Evolutionary conservation across 768 basidiomycete genomes (phyloP), one percentile per base, ranked within the genome.

Genomic region (Termitomyces heimii): DNA sequence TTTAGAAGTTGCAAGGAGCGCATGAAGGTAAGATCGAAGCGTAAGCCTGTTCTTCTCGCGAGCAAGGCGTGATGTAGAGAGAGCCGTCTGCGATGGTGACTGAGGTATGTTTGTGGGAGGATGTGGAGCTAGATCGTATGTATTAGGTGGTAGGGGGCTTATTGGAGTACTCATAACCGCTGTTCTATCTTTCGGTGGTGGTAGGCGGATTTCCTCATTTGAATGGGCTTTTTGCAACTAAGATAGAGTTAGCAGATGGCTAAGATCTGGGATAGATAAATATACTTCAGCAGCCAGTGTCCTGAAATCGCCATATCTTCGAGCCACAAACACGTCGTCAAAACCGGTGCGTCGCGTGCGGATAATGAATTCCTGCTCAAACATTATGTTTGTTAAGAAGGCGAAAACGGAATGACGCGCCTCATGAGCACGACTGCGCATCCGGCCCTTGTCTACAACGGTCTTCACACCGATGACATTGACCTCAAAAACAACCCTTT

Each of bases 41-140:
- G 97, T 98, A 4, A 99, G 77, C 14, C 97, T 79, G 65, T 99
- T 99, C 80, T 94, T 96, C 70, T 99, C 97, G 26, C 97, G 79
- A 1, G 92, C 78, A 22, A 96, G 78, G 34, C 84, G 83, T 22
- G 78, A 76, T 28, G 75, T 68, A 26, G 62, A 60, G 20, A 62
- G 56, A 50, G 59, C 62, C 14, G 63, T 61, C 49, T 66, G 63
- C 14, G 66, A 59, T 2, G 70, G 61, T 20, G 65, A 65, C 43
- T 45, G 65, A 32, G 62, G 53, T 24, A 59, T 45, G 35, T 45
- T 43, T 10, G 10, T 24, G 39, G 49, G 16, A 8, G 46, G 18
- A 48, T 59, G 55, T 16, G 28, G 49, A 32, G 44, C 60, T 34
- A 28, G 29, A 44, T 53, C 56, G 31, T 37, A 60, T 29, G 70